These are phyloP conservation scores for Russula virescens DNA, from an alignment of 768 basidiomycete species.

Conservation along the genomic window DNA sequence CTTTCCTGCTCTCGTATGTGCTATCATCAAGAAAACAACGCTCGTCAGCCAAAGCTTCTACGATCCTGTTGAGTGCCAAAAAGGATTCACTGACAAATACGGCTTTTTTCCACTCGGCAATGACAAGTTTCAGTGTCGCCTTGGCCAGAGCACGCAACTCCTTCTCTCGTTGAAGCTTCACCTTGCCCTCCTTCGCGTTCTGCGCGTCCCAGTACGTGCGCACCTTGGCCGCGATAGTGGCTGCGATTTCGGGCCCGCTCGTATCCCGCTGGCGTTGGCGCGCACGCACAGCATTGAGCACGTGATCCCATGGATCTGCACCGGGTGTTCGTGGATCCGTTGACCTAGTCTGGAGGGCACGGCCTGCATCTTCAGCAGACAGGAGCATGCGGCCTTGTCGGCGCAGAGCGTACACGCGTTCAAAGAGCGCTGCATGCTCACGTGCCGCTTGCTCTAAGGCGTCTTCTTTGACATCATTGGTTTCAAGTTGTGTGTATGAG, in stretches of 20 bases:
- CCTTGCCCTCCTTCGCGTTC: conserved; percentile 56
- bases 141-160: conserved; percentile 62
- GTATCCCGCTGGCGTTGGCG: conserved; percentile 29
- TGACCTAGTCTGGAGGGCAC: conserved; percentile 17
- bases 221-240: conserved; percentile 56
- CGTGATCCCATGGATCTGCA: conserved; percentile 54
- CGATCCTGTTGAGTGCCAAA: background rate
- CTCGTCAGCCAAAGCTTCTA: background rate
- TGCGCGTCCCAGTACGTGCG: conserved; percentile 71
- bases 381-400: conserved; percentile 43
- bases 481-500: conserved; percentile 55
- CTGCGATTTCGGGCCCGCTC: conserved; percentile 41
- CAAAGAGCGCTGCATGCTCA: conserved; percentile 41
- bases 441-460: conserved; percentile 35
- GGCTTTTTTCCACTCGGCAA: conserved; percentile 83
- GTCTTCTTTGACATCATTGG: conserved; percentile 41
- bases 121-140: conserved; percentile 62
- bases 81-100: conserved; percentile 54
- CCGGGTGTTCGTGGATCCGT: conserved; percentile 23
- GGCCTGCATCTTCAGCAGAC: conserved; percentile 33
- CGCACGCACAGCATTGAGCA: conserved; percentile 43
- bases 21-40: conserved; percentile 32
- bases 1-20: conserved; percentile 70
- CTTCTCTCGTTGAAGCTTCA: conserved; percentile 56
- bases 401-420: conserved; percentile 41